These are phyloP conservation scores for Hypoxylon sp. DNA, from an alignment of 2,329 filamentous ascomycete species.

Conservation along the genomic window DNA sequence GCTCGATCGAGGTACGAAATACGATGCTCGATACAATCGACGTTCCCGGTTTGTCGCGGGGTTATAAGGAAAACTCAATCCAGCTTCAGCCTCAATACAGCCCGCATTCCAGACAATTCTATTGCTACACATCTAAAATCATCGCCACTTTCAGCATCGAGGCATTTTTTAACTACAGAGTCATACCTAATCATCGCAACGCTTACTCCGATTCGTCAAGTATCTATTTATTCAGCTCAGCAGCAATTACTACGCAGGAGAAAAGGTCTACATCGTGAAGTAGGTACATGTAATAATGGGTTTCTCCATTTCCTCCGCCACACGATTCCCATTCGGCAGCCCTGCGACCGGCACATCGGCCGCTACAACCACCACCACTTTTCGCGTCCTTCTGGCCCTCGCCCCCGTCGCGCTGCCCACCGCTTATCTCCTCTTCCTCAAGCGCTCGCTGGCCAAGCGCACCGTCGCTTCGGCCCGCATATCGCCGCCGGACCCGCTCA, in stretches of 20 bases:
- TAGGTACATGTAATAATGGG: neutral
- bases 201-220: neutral
- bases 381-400: constrained; percentile 34
- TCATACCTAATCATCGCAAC: neutral
- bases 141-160: neutral
- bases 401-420: constrained; percentile 41
- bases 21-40: neutral
- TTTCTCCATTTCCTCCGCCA: neutral
- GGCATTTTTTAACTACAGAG: neutral
- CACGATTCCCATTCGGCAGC: neutral
- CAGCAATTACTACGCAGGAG: too few relatives aligned
- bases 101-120: constrained; percentile 18
- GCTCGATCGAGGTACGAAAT: constrained; percentile 10
- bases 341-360: neutral
- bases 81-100: constrained; percentile 7
- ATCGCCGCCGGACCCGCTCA: constrained; percentile 26
- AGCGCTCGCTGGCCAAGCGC: constrained; percentile 30
- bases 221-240: neutral
- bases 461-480: constrained; percentile 30
- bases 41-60: constrained; percentile 12
- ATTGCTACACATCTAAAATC: neutral
- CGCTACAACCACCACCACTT: neutral
- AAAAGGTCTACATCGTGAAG: too few relatives aligned
- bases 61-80: constrained; percentile 9
- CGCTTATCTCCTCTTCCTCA: constrained; percentile 35